Evolutionary conservation across 345 rosid species (phyloP).

Genomic region (Bretschneidera sinensis): DNA sequence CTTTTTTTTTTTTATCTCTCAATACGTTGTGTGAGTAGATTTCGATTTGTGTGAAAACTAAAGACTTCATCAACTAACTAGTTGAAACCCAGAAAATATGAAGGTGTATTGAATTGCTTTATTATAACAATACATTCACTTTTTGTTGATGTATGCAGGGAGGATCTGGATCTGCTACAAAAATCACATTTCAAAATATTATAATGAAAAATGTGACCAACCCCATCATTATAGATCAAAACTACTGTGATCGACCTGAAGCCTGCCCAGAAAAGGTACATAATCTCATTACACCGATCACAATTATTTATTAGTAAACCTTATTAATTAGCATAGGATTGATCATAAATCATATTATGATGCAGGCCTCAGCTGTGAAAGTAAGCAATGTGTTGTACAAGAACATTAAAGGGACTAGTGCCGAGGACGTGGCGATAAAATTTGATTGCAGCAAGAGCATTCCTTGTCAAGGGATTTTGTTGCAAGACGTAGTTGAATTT

Average conservation of each 20-base stretch:
- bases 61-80: no score
- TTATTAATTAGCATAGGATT: not conserved
- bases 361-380: constrained; percentile 67
- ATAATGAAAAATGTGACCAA: constrained; percentile 63
- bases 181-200: constrained; percentile 57
- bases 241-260: constrained; percentile 60
- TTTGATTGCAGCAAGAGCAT: constrained; percentile 54
- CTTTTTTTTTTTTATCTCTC: no score
- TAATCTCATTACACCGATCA: no score
- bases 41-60: no score
- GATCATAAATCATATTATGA: not conserved
- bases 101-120: not conserved
- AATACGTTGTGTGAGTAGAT: no score
- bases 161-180: constrained; percentile 71
- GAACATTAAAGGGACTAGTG: constrained; percentile 74
- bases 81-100: not conserved
- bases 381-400: constrained; percentile 64
- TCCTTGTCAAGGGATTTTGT: constrained; percentile 51
- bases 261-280: constrained; percentile 64
- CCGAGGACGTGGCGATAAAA: constrained; percentile 51
- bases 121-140: no score
- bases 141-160: constrained; percentile 38
- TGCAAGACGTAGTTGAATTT: no score
- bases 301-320: no score
- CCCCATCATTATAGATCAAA: constrained; percentile 78